Base-by-base conservation (phyloP, 129 eudicot genomes). In the Mikania micrantha region DNA sequence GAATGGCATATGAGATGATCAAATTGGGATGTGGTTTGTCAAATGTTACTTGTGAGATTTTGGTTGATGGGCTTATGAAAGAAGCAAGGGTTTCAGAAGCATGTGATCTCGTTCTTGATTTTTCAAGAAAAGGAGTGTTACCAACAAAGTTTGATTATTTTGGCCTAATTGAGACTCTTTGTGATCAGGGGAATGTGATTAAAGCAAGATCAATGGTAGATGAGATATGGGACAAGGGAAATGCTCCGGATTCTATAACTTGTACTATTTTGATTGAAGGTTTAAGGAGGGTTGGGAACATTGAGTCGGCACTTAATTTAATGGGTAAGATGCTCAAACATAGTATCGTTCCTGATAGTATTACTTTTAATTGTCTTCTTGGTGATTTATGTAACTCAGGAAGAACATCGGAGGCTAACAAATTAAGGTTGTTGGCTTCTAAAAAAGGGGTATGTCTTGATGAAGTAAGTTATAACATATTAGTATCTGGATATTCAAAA, bases 1-100 rank as follows among this genome's bases (percentile, higher is more conserved):
- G 82, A 21, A 87, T 91, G 94, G 96, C 96, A 0, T 77, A 77
- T 28, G 97, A 91, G 81, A 91, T 91, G 97, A 76, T 80, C 35
- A 94, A 83, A 75, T 63, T 88, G 71, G 93, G 93, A 39, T 88
- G 95, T n/a, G 83, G 74, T 61, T 71, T 91, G 67, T 81, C 97
- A 0, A 71, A 71, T 36, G n/a, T n/a, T n/a, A n/a, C n/a, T n/a
- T n/a, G n/a, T n/a, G n/a, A n/a, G n/a, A n/a, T n/a, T n/a, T n/a
- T 91, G 82, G 71, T 81, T 31, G 85, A 87, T 50, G 94, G 96
- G 71, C 85, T 91, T 41, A 79, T 79, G 29, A 76, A 74, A 10
- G 81, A 64, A 41, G 87, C 84, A 25, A 75, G 64, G 77, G 66
- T 73, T 11, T 58, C 38, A 34, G 73, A 81, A 70, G 97, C 85